These are phyloP conservation scores for Aspergillus bridgeri DNA, from an alignment of 495 filamentous ascomycete genomes.

Conservation along the genomic window DNA sequence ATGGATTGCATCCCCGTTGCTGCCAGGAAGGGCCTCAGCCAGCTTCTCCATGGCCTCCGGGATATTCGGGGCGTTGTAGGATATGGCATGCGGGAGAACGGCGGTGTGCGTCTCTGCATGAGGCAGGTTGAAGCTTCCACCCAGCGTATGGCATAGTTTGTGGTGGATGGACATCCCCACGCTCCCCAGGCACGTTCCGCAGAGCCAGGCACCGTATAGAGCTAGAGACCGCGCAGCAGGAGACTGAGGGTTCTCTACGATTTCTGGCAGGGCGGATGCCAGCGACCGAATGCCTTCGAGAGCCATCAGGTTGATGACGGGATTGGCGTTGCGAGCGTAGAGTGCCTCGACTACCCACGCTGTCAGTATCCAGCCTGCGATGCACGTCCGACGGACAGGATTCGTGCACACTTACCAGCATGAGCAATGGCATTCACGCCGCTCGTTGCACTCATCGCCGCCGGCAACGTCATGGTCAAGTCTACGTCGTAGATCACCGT, in stretches of 20 bases:
- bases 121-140: slow-evolving; percentile 65
- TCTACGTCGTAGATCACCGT: slow-evolving; percentile 70
- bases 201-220: slow-evolving; percentile 66
- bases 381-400: not conserved
- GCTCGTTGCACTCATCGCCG: slow-evolving; percentile 56
- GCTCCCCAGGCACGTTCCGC: slow-evolving; percentile 58
- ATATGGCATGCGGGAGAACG: slow-evolving; percentile 62
- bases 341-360: slow-evolving; percentile 55
- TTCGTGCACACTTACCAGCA: slow-evolving; percentile 38
- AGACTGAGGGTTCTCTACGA: slow-evolving; percentile 48
- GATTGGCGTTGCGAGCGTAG: slow-evolving; percentile 61
- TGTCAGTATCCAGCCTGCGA: slow-evolving; percentile 2
- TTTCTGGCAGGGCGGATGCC: slow-evolving; percentile 52
- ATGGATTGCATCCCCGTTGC: slow-evolving; percentile 55
- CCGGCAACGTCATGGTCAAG: slow-evolving; percentile 62
- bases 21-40: slow-evolving; percentile 54
- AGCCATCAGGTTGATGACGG: slow-evolving; percentile 56
- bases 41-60: slow-evolving; percentile 56
- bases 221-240: slow-evolving; percentile 52
- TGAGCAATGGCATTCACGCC: slow-evolving; percentile 72
- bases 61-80: slow-evolving; percentile 64
- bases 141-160: slow-evolving; percentile 67
- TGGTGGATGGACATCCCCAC: slow-evolving; percentile 71
- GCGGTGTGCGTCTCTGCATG: slow-evolving; percentile 70
- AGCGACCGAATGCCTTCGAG: slow-evolving; percentile 54